phyloP scores from a whole-genome alignment of 2,329 filamentous ascomycete species.

The Malbranchea zuffiana region DNA sequence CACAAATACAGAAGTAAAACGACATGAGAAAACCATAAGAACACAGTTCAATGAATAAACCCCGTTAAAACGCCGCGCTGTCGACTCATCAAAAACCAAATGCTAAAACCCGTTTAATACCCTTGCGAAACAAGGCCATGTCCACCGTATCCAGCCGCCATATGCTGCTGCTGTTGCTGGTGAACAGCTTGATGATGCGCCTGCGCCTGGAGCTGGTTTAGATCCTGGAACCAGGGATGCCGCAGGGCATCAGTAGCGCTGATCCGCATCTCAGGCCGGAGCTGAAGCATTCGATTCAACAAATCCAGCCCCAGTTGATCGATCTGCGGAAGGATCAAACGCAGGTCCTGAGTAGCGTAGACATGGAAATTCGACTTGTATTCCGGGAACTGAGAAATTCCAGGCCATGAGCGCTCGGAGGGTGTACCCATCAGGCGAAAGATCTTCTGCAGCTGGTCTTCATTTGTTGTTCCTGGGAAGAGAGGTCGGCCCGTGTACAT shows the following conservation, averaged over 20 bases:
- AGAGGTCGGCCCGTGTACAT: constrained; percentile 95
- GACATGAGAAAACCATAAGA: no score
- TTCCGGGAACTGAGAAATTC: constrained; percentile 89
- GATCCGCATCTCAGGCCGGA: constrained; percentile 82
- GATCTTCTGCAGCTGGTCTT: constrained; percentile 93
- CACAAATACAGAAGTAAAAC: no score
- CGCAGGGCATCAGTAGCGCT: constrained; percentile 75
- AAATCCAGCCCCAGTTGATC: constrained; percentile 80
- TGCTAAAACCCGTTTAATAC: constrained; percentile 12
- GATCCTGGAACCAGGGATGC: constrained; percentile 81
- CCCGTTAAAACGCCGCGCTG: no score
- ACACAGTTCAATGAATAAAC: no score
- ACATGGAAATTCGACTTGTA: constrained; percentile 94
- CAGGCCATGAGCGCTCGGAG: constrained; percentile 88
- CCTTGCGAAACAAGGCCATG: constrained; percentile 24
- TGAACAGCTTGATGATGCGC: constrained; percentile 32
- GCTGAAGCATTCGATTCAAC: constrained; percentile 79
- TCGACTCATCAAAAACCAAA: no score
- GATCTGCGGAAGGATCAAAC: constrained; percentile 78
- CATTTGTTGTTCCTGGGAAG: constrained; percentile 95
- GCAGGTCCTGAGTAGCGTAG: constrained; percentile 83
- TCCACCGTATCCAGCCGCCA: constrained; percentile 28
- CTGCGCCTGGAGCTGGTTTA: constrained; percentile 44
- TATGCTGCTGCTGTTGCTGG: constrained; percentile 24
- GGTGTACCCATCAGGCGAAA: constrained; percentile 98